Evolutionary conservation across 345 rosid species (phyloP).

Genomic region (Brassica cretica): DNA sequence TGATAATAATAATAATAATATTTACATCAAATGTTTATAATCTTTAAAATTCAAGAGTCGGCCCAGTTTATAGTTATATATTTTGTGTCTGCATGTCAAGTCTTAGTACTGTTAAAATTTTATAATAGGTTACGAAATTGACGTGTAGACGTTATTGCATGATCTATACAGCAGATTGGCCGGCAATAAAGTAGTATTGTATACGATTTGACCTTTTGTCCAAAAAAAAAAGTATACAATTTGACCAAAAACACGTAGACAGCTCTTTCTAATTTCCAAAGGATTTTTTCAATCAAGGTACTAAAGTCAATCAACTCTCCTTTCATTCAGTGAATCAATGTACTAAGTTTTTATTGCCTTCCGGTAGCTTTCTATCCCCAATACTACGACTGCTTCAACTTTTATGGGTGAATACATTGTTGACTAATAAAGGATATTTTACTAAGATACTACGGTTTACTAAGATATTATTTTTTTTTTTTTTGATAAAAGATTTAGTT

Average conservation of each 20-base stretch:
- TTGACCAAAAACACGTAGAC: slow-evolving; percentile 10
- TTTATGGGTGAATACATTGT: slow-evolving; percentile 11
- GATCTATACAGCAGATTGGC: slow-evolving; percentile 21
- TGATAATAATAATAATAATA: neutral
- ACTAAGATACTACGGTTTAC: neutral
- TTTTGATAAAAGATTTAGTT: too few species aligned
- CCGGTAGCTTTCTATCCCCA: neutral
- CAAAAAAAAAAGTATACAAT: neutral
- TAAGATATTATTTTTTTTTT: too few species aligned
- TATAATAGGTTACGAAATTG: neutral
- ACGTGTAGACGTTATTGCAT: slow-evolving; percentile 5
- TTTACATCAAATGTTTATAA: neutral
- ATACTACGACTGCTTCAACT: neutral
- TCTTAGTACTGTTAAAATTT: neutral
- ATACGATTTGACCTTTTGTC: neutral
- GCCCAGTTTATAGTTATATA: neutral
- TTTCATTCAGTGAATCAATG: neutral
- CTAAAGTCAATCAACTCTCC: slow-evolving; percentile 25
- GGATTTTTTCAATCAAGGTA: neutral
- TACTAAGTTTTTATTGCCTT: neutral
- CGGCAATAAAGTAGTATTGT: neutral
- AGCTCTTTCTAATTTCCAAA: slow-evolving; percentile 19
- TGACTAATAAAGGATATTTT: neutral
- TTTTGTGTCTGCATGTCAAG: neutral
- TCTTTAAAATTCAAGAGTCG: neutral